phyloP scores from a whole-genome alignment of 2,329 filamentous ascomycete genomes.

The Tricladium varicosporioides region DNA sequence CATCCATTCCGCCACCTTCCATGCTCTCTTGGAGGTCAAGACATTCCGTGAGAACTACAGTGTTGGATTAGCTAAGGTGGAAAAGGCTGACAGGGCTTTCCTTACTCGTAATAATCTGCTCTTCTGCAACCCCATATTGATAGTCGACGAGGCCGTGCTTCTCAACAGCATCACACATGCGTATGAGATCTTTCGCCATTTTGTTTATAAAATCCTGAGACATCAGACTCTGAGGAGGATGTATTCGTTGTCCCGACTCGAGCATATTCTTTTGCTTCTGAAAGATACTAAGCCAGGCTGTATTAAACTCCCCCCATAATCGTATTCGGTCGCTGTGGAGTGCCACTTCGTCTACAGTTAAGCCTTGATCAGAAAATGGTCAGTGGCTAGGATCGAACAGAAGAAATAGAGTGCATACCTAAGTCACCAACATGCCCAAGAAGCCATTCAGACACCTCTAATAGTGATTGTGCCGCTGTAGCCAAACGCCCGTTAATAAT shows the following conservation, averaged over 20 bases:
- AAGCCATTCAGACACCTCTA: conserved; percentile 65
- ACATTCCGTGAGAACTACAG: conserved; percentile 49
- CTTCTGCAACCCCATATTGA: conserved; percentile 94
- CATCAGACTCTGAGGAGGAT: conserved; percentile 58
- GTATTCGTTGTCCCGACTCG: conserved; percentile 35
- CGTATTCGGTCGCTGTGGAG: conserved; percentile 75
- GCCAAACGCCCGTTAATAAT: conserved; percentile 57
- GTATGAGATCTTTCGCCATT: conserved; percentile 79
- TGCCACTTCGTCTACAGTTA: conserved; percentile 77
- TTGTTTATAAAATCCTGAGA: conserved; percentile 67
- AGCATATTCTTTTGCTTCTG: conserved; percentile 80
- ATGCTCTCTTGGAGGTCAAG: conserved; percentile 50
- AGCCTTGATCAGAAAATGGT: conserved; percentile 55
- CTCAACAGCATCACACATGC: conserved; percentile 82
- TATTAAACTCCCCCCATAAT: conserved; percentile 93
- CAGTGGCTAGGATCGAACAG: conserved; percentile 30
- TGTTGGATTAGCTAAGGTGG: not conserved
- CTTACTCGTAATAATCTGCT: conserved; percentile 82
- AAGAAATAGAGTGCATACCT: conserved; percentile 49
- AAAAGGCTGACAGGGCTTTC: not conserved
- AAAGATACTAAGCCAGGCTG: conserved; percentile 81
- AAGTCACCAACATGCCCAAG: conserved; percentile 62
- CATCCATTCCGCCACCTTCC: conserved; percentile 20
- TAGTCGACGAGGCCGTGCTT: conserved; percentile 95
- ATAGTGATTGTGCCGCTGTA: conserved; percentile 56